Evolutionary conservation across 768 basidiomycete species (phyloP).

Genomic region (Rhizopogon salebrosus): DNA sequence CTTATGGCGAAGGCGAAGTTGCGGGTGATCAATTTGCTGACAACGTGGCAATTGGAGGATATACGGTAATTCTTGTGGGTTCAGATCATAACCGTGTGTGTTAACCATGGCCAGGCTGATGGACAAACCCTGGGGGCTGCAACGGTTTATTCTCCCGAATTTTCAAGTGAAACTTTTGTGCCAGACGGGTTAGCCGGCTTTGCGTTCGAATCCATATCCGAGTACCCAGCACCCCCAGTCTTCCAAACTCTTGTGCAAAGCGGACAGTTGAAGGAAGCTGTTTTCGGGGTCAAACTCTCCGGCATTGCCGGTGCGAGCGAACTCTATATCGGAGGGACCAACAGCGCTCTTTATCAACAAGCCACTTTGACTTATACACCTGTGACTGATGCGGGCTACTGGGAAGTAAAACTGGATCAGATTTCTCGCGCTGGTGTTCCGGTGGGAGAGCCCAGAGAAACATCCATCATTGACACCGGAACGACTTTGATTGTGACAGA

Average conservation of each 20-base stretch:
- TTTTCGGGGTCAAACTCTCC: conserved; percentile 48
- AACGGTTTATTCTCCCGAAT: conserved; percentile 28
- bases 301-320: conserved; percentile 36
- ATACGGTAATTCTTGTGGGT: conserved; percentile 21
- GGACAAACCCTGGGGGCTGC: conserved; percentile 43
- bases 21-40: conserved; percentile 38
- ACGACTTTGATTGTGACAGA: conserved; percentile 24
- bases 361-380: conserved; percentile 35
- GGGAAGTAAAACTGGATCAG: conserved; percentile 31
- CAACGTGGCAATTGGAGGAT: conserved; percentile 35
- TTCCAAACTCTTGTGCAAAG: conserved; percentile 42
- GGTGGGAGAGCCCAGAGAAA: conserved; percentile 5
- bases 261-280: conserved; percentile 24
- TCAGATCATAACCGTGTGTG: neutral
- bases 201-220: conserved; percentile 35
- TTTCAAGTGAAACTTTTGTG: conserved; percentile 20
- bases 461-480: conserved; percentile 32
- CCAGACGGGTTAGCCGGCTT: conserved; percentile 42
- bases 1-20: conserved; percentile 35
- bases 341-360: conserved; percentile 41
- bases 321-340: conserved; percentile 51
- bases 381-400: conserved; percentile 29
- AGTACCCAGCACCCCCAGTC: conserved; percentile 29
- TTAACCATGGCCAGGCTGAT: conserved; percentile 21
- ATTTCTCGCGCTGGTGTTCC: conserved; percentile 17